Evolutionary conservation across 352 stramenopile species (phyloP).

Genomic region (Aphanomyces stellatus): DNA sequence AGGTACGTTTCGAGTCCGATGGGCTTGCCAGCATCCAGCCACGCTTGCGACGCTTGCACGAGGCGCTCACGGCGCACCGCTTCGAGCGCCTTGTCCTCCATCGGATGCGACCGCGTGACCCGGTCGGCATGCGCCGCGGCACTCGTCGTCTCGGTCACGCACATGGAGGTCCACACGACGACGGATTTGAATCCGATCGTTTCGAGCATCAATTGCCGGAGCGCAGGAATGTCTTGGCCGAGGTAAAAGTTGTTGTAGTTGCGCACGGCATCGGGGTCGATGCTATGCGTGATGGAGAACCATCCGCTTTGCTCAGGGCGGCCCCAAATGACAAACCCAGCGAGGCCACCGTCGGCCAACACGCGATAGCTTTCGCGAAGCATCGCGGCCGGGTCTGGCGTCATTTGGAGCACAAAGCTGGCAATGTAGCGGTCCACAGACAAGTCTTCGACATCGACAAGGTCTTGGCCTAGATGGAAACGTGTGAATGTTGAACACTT

Average conservation of each 20-base stretch:
- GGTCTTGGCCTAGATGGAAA: slow-evolving; percentile 26
- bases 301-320: slow-evolving; percentile 33
- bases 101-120: slow-evolving; percentile 22
- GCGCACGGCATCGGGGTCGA: slow-evolving; percentile 26
- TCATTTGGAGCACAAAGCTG: slow-evolving; percentile 41
- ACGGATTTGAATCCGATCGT: slow-evolving; percentile 30
- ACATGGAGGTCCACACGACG: slow-evolving; percentile 42
- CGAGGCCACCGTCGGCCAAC: slow-evolving; percentile 29
- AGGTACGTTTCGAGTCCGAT: slow-evolving; percentile 52
- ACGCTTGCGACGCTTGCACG: slow-evolving; percentile 37
- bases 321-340: slow-evolving; percentile 52
- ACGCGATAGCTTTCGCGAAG: slow-evolving; percentile 39
- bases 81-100: slow-evolving; percentile 30
- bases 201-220: slow-evolving; percentile 29
- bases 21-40: slow-evolving; percentile 33
- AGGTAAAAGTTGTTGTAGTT: slow-evolving; percentile 32
- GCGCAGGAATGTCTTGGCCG: slow-evolving; percentile 32
- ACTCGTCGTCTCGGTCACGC: slow-evolving; percentile 40
- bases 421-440: slow-evolving; percentile 45
- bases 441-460: slow-evolving; percentile 24
- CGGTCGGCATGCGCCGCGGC: slow-evolving; percentile 37
- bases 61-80: slow-evolving; percentile 25
- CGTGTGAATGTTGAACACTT: neutral
- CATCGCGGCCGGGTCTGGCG: slow-evolving; percentile 38
- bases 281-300: slow-evolving; percentile 26